Conservation (phyloP, 257 asterid species). For the Ophiorrhiza pumila region DNA sequence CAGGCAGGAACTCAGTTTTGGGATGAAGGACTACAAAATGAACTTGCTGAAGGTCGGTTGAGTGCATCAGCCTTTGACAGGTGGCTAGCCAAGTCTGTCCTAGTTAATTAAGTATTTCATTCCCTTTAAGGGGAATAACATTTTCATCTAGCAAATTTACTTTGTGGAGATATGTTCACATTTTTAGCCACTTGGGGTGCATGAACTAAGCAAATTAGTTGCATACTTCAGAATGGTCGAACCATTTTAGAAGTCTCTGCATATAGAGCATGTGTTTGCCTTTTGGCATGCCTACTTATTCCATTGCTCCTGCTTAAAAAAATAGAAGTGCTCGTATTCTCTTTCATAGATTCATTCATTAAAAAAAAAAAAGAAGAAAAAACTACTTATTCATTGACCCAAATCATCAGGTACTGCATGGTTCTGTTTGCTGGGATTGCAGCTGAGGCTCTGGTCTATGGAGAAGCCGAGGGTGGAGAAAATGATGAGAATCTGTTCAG, state of each 20-base stretch:
- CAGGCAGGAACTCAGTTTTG: constrained; percentile 99
- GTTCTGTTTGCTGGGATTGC: constrained; percentile 98
- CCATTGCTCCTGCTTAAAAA: neutral
- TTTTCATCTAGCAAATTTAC: neutral
- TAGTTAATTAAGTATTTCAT: constrained; percentile 9
- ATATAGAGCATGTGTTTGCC: neutral
- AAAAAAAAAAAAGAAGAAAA: neutral
- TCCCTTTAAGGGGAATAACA: neutral
- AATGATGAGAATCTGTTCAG: constrained; percentile 91
- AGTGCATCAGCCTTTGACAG: constrained; percentile 94
- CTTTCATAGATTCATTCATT: neutral
- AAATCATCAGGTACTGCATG: constrained; percentile 80
- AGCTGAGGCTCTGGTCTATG: constrained; percentile 90
- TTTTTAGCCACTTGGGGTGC: neutral
- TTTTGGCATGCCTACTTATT: neutral
- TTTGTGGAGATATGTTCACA: constrained; percentile 2
- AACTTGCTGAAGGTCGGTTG: constrained; percentile 83
- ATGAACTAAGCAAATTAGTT: neutral
- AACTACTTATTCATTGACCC: constrained; percentile 9
- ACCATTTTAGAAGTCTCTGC: neutral
- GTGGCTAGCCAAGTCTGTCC: constrained; percentile 30
- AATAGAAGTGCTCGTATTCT: neutral
- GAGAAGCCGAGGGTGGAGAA: constrained; percentile 99
- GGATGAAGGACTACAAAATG: constrained; percentile 89
- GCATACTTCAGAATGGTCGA: neutral